Base-by-base conservation (phyloP, 495 filamentous ascomycete species). In the Trichoderma gamsii region DNA sequence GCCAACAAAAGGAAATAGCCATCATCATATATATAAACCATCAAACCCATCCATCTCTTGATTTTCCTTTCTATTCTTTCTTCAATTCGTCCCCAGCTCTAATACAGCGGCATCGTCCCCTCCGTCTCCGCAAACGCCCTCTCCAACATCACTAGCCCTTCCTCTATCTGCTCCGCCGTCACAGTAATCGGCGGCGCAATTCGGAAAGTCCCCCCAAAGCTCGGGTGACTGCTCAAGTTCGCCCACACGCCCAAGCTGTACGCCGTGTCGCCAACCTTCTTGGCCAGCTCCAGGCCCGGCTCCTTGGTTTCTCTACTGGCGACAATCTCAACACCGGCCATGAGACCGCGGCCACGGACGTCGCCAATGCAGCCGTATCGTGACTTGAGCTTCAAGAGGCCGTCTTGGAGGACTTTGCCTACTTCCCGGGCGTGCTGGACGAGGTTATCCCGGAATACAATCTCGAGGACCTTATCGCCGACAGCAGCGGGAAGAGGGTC, bases 181-280 rank as follows among this genome's bases (percentile, higher is more conserved):
- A 86, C 79, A 0, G 83, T 87, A 18, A 87, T 80, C 0, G 85
- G 84, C 16, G 86, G 85, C 9, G 85, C 86, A 56, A 88, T 78
- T 23, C 86, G 74, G 66, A 87, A 85, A 0, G 82, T 77, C 25
- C 84, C 85, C 2, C 81, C 78, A 72, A 87, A 83, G n/a, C 78
- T 80, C 0, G 76, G 75, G 32, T 83, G 75, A 41, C 78, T 84
- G 13, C 80, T 78, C 5, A 88, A 44, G 65, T 86, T 86, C 32
- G 80, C 82, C 65, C 80, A 87, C 3, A 87, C 70, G 3, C 86
- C 86, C 4, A 81, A 66, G 27, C 79, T 77, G 64, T 82, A 80
- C 51, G 81, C 80, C 18, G 72, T 73, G 18, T 80, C 77, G 0
- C 76, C 79, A 12, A 88, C 74, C 3, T 64, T 68, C 61, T 81